Percentiles rank a stretch among this genome's conserved stretches.
These are phyloP conservation scores for Mycena alexandri DNA, from an alignment of 768 basidiomycete genomes.

Conservation along the genomic window DNA sequence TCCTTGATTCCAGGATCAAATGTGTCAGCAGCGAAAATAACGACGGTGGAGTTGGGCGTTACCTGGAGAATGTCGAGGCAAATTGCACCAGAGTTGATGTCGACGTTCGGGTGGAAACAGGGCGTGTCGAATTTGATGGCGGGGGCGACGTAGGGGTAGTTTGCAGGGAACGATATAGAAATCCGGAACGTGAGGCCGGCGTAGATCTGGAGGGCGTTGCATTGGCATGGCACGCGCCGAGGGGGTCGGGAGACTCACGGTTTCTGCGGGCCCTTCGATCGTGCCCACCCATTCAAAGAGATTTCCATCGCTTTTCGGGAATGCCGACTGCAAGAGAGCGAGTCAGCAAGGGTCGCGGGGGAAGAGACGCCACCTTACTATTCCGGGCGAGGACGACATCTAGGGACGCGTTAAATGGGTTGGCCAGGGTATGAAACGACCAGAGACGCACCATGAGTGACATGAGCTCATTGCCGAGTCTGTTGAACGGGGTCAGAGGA, in stretches of 20 bases:
- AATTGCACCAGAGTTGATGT: conserved; percentile 80
- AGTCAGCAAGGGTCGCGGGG: not conserved
- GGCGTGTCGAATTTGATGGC: conserved; percentile 90
- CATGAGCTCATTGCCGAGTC: conserved; percentile 89
- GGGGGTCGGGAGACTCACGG: conserved; percentile 60
- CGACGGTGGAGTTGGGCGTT: conserved; percentile 28
- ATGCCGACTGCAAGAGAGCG: conserved; percentile 75
- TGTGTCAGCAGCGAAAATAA: conserved; percentile 1
- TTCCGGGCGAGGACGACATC: conserved; percentile 93
- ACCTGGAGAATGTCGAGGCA: conserved; percentile 92
- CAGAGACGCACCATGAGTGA: conserved; percentile 78
- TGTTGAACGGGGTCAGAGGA: conserved; percentile 42
- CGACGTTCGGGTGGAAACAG: conserved; percentile 94
- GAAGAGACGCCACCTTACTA: conserved; percentile 63
- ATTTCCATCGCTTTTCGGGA: conserved; percentile 88
- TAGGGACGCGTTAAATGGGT: conserved; percentile 43
- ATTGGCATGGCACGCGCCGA: conserved; percentile 25
- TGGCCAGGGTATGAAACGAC: not conserved
- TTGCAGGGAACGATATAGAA: conserved; percentile 85
- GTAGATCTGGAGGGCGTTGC: conserved; percentile 67
- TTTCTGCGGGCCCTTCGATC: conserved; percentile 84
- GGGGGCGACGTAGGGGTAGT: conserved; percentile 91
- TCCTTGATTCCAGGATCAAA: conserved; percentile 61
- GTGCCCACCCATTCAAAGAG: conserved; percentile 93
- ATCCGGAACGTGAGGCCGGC: conserved; percentile 86